Evolutionary conservation across 2,329 filamentous ascomycete genomes (phyloP).

Genomic region (Alternaria longipes): DNA sequence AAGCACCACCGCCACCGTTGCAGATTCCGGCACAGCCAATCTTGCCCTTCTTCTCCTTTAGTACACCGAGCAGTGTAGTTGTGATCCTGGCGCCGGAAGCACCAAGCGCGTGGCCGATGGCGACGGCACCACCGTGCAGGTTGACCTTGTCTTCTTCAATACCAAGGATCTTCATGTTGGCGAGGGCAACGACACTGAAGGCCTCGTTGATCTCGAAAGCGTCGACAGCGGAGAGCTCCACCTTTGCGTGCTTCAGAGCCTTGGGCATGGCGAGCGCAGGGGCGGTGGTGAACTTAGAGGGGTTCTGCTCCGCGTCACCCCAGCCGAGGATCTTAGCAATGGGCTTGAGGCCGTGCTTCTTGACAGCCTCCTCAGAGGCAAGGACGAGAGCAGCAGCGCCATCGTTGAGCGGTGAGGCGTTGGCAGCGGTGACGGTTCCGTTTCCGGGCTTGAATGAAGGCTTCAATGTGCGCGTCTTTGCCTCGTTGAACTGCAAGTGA

Average conservation of each 20-base stretch:
- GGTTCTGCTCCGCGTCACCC: slow-evolving; percentile 91
- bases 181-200: slow-evolving; percentile 94
- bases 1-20: slow-evolving; percentile 96
- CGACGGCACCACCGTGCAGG: slow-evolving; percentile 92
- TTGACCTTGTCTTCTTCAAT: slow-evolving; percentile 89
- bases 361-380: slow-evolving; percentile 91
- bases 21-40: slow-evolving; percentile 95
- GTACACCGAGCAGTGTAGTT: slow-evolving; percentile 85
- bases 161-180: slow-evolving; percentile 91
- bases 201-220: slow-evolving; percentile 99
- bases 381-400: slow-evolving; percentile 92
- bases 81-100: slow-evolving; percentile 94
- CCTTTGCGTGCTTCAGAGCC: slow-evolving; percentile 91
- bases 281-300: slow-evolving; percentile 94
- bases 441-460: slow-evolving; percentile 82
- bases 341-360: slow-evolving; percentile 89
- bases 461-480: slow-evolving; percentile 64
- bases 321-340: slow-evolving; percentile 97
- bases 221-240: slow-evolving; percentile 80
- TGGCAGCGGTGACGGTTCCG: slow-evolving; percentile 93
- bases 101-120: slow-evolving; percentile 93
- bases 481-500: slow-evolving; percentile 59
- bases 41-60: slow-evolving; percentile 91
- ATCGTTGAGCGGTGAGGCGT: slow-evolving; percentile 95
- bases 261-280: slow-evolving; percentile 95